These are phyloP conservation scores for Epichloe coenophiala DNA, from an alignment of 2,329 filamentous ascomycete genomes.

Conservation along the genomic window DNA sequence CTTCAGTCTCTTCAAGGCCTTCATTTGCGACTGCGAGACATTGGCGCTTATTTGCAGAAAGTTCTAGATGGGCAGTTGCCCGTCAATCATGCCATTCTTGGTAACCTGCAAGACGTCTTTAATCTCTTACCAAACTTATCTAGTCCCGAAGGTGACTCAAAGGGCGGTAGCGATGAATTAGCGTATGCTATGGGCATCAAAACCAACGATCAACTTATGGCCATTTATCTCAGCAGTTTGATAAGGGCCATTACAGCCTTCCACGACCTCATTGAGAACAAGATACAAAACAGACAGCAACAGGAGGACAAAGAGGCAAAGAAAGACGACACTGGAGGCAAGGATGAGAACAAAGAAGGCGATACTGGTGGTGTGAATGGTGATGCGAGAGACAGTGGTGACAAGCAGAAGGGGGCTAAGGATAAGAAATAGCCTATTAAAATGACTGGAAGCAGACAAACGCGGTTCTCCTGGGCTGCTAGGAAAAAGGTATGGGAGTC, in stretches of 20 bases:
- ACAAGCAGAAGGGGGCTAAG: conserved; percentile 44
- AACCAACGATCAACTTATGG: conserved; percentile 98
- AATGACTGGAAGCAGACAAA: background rate
- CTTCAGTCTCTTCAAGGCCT: conserved; percentile 93
- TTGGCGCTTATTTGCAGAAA: conserved; percentile 89
- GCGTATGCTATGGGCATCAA: conserved; percentile 97
- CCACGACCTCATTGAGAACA: conserved; percentile 98
- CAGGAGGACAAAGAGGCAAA: conserved; percentile 90
- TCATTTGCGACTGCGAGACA: conserved; percentile 87
- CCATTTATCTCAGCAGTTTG: conserved; percentile 91
- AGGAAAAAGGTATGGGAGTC: background rate
- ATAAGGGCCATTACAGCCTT: conserved; percentile 97
- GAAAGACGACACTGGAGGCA: conserved; percentile 53
- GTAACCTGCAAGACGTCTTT: conserved; percentile 98
- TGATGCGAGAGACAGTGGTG: conserved; percentile 34
- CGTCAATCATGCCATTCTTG: conserved; percentile 92
- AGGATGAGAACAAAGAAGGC: conserved; percentile 44
- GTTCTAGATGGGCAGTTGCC: conserved; percentile 86
- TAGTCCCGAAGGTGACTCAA: conserved; percentile 57
- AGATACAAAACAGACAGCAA: conserved; percentile 96
- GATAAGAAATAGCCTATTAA: conserved; percentile 28
- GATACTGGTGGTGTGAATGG: conserved; percentile 24
- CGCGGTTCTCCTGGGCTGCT: background rate
- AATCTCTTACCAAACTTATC: conserved; percentile 94
- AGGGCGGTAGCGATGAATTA: conserved; percentile 64